Base-by-base conservation (phyloP, 1,139 yeast genomes). In the Debaryomyces sp. region DNA sequence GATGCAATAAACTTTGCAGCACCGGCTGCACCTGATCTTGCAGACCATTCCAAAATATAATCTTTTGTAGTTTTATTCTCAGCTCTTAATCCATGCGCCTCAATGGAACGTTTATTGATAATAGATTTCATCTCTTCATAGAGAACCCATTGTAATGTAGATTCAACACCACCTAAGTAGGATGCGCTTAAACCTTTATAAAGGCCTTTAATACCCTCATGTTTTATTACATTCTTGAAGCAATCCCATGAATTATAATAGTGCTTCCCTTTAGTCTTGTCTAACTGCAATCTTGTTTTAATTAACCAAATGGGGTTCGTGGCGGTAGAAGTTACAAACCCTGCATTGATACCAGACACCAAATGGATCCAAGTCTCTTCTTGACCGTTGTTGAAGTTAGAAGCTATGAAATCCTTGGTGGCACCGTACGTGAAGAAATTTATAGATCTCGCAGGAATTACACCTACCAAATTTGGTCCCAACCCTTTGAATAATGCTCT, bases 261-360 rank as follows among this genome's bases (percentile, higher is more conserved):
- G 55, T 79, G 78, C 54, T 85, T 82, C 12, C 80, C 78, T 44
- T 79, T 77, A 15, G 81, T 69, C 63, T 85, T 88, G 66, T 94
- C 99, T 50, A 95, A 77, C 63, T 95, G 99, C 44, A 95, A 78
- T 60, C 99, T 79, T 0, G 99, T 95, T 67, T 95, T 95, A 51
- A 95, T 87, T 55, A 95, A 75, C 99, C 99, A 95, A 49, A 95
- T 95, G n/a, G 99, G 99, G 64, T 95, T 95, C 0, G 99, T 95
- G n/a, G 95, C 96, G 0, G 99, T 94, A 4, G 97, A 87, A 0
- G 99, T 95, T 18, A 88, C 95, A 63, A 94, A 77, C 2, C 99
- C 99, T 0, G 99, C 99, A 59, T 80, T 80, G 1, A 94, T 84
- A n/a, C 98, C 99, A 1, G 97, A 83, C 27, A 84, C 66, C 48